Base-by-base conservation (phyloP, 768 basidiomycete genomes). In the Pleurotus sapidus region DNA sequence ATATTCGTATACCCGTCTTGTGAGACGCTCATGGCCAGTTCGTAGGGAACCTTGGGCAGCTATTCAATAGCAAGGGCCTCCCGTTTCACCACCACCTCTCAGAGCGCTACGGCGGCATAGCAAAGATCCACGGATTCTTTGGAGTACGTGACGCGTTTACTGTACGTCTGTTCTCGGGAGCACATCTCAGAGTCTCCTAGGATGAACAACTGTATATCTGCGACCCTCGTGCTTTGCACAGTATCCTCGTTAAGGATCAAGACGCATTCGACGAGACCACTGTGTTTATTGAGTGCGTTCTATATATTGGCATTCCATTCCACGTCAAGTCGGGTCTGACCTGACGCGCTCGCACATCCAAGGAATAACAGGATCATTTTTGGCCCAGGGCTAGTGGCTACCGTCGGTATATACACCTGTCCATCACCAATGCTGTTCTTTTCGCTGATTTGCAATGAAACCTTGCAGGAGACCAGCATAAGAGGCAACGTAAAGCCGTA, bases 121-220 rank as follows among this genome's bases (percentile, higher is more conserved):
- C 74, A 23, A 80, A 74, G 62, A 69, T 81, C 3, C 61, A 76
- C 38, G 79, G 79, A 5, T 73, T 80, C 57, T 78, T 81, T 48
- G 80, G 80, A 42, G 79, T 80, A 61, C 50, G 71, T 59, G 9
- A 12, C 30, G 6, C 11, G 30, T 50, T 46, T 24, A 15, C 5
- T 17, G 46, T 40, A 37, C 18, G 30, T 9, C 39, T 37, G 18
- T 46, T 40, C 39, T 24, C 5, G 9, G 39, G 46, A 20, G 42
- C 14, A 59, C 40, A 53, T 40, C 14, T 42, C 30, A 11, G 30
- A 34, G 30, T 34, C 30, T 27, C 24, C 23, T 57, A 81, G 80
- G 75, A 78, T 53, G 75, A 77, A 57, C 76, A 79, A 63, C 66
- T 84, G 2, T 81, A 81, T 58, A 69, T 83, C 4, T 74, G 70